Evolutionary conservation across 805 yeast genomes (phyloP).

Genomic region (Candida broadrunensis): DNA sequence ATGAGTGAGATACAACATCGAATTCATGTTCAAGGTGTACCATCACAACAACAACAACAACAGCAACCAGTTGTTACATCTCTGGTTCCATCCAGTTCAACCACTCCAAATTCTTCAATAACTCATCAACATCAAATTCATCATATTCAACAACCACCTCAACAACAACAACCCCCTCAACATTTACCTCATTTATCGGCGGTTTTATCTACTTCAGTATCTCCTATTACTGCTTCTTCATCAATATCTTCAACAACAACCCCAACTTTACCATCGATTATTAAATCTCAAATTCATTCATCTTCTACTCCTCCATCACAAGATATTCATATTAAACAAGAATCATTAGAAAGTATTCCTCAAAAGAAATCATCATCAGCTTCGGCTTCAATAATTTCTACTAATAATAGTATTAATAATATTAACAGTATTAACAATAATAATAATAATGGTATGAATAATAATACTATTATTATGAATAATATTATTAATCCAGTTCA

Average conservation of each 20-base stretch:
- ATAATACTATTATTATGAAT: neutral
- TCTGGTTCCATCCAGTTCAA: neutral
- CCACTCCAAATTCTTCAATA: neutral
- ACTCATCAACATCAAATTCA: conserved; percentile 1
- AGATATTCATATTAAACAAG: too few species aligned
- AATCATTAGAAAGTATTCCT: too few species aligned
- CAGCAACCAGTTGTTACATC: neutral
- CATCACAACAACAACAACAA: neutral
- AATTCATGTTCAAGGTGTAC: conserved; percentile 6
- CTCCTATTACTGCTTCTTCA: neutral
- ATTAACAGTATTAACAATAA: neutral
- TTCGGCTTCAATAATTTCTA: neutral
- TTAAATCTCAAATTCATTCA: neutral
- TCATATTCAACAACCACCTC: conserved; percentile 1
- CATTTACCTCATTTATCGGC: neutral
- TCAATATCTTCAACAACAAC: neutral
- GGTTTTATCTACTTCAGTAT: neutral
- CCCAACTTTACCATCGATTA: neutral
- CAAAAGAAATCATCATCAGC: neutral
- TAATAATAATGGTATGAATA: neutral
- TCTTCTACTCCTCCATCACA: too few species aligned
- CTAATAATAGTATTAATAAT: neutral
- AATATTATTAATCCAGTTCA: conserved; percentile 34
- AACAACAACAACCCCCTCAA: neutral
- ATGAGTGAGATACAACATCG: conserved; percentile 19